phyloP scores from a whole-genome alignment of 2,329 filamentous ascomycete species.

The Elsinoe necatrix region DNA sequence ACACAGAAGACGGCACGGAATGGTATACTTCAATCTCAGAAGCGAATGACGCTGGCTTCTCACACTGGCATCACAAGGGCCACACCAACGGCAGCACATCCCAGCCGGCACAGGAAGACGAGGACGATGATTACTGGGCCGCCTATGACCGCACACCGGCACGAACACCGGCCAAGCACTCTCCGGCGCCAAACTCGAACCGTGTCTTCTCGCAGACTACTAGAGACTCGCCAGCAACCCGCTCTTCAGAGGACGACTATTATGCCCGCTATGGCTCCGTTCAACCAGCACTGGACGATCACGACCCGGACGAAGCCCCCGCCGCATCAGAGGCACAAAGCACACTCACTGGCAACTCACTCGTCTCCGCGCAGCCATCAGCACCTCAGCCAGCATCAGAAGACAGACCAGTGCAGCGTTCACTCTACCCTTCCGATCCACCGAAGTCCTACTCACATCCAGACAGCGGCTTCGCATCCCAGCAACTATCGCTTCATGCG shows the following conservation, averaged over 20 bases:
- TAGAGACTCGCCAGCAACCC: slow-evolving; percentile 11
- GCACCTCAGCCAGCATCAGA: background rate
- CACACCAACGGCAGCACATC: slow-evolving; percentile 16
- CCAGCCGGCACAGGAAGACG: slow-evolving; percentile 49
- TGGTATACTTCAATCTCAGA: slow-evolving; percentile 51
- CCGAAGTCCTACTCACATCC: background rate
- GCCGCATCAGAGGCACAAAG: slow-evolving; percentile 39
- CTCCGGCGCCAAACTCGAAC: slow-evolving; percentile 49
- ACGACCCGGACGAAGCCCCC: slow-evolving; percentile 67
- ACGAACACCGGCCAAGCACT: slow-evolving; percentile 43
- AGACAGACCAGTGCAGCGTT: background rate
- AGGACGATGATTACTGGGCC: slow-evolving; percentile 73
- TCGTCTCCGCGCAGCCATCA: slow-evolving; percentile 25
- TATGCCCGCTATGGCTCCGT: slow-evolving; percentile 69
- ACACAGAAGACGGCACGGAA: slow-evolving; percentile 46
- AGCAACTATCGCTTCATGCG: slow-evolving; percentile 31
- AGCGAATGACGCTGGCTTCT: slow-evolving; percentile 46
- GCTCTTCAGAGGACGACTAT: slow-evolving; percentile 56
- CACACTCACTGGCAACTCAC: slow-evolving; percentile 46
- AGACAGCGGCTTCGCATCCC: slow-evolving; percentile 28
- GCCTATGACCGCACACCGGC: slow-evolving; percentile 65
- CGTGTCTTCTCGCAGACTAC: slow-evolving; percentile 24
- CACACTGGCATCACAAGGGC: slow-evolving; percentile 18
- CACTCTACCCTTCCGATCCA: slow-evolving; percentile 26
- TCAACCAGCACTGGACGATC: slow-evolving; percentile 70